Percentiles rank a stretch among this genome's conserved stretches.
Conservation (phyloP, 257 asterid genomes). For the Ajuga chamaepitys region DNA sequence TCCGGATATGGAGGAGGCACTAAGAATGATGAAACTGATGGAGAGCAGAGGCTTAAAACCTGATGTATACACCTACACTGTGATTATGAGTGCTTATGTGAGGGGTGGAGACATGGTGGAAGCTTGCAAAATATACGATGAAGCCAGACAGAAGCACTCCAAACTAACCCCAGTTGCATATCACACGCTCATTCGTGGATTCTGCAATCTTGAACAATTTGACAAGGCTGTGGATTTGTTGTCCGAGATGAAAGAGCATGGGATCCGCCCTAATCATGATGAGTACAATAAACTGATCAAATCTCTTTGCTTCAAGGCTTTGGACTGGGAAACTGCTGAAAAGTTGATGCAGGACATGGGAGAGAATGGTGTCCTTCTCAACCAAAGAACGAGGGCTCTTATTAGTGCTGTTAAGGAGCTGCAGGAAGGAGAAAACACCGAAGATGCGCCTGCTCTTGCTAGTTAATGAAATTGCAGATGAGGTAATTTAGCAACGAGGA, state of each 20-base stretch:
- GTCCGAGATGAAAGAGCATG: constrained; percentile 63
- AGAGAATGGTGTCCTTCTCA: constrained; percentile 50
- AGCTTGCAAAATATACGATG: constrained; percentile 59
- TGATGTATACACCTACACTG: constrained; percentile 68
- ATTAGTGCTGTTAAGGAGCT: constrained; percentile 76
- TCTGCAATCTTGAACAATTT: constrained; percentile 70
- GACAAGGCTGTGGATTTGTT: constrained; percentile 59
- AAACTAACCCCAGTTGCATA: constrained; percentile 57
- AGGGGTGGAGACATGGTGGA: constrained; percentile 61
- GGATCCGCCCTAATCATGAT: constrained; percentile 54
- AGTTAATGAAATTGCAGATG: constrained; percentile 10
- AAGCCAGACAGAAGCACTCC: constrained; percentile 60
- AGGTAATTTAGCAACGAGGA: neutral
- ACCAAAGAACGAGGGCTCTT: constrained; percentile 64
- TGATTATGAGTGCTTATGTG: constrained; percentile 62
- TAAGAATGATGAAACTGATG: constrained; percentile 40
- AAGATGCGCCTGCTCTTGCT: constrained; percentile 1
- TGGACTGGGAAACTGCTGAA: constrained; percentile 77
- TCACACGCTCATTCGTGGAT: constrained; percentile 71
- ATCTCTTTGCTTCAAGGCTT: constrained; percentile 75
- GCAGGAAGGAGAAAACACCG: constrained; percentile 34
- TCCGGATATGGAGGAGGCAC: constrained; percentile 61
- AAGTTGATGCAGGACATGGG: constrained; percentile 64
- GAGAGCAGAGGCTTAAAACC: constrained; percentile 78
- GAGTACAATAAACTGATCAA: constrained; percentile 78